Evolutionary conservation across 768 basidiomycete genomes (phyloP), one percentile per base, ranked within the genome.

Genomic region (Galerina sulciceps): DNA sequence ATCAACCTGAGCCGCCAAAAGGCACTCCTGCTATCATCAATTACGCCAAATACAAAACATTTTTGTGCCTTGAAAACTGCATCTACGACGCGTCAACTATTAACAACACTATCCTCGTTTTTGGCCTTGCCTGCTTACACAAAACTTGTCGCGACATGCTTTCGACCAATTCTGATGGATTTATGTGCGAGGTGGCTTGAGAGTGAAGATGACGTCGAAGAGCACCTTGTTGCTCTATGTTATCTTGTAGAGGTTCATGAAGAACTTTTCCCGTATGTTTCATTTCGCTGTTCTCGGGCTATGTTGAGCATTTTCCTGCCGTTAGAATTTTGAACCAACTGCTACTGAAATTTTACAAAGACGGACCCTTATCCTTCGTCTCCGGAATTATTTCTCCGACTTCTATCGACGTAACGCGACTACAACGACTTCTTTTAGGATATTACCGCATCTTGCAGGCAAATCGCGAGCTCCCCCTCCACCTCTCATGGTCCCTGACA

Each of bases 121-220:
- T 79, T 94, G 13, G 75, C 84, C 0, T 68, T 78, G 15, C 88
- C 91, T 9, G 79, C 84, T 10, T 79, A 89, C 42, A 93, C 93
- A 0, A 66, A 81, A 31, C 66, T 76, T 11, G 78, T 98, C 58
- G 85, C 90, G 17, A 77, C 75, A 6, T 61, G 82, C 10, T 98
- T 91, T 74, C 77, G 90, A 60, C 95, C 96, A 3, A 73, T 98
- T 52, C 71, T 94, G 38, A 65, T 90, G 23, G 91, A 96, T 71
- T 74, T 99, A 22, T 88, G 88, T 66, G 90, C 90, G 3, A 75
- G 91, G 66, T 97, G 93, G 94, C 69, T 96, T 41, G 75, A 78
- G 17, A 65, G 78, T 37, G 72, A 81, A 58, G 67, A 80, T 35
- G 73, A 79, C 20, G 81, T 85, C 54, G 80, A 83, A 38, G 80